Conservation (phyloP, 441 rosid species). For the Erodium texanum region DNA sequence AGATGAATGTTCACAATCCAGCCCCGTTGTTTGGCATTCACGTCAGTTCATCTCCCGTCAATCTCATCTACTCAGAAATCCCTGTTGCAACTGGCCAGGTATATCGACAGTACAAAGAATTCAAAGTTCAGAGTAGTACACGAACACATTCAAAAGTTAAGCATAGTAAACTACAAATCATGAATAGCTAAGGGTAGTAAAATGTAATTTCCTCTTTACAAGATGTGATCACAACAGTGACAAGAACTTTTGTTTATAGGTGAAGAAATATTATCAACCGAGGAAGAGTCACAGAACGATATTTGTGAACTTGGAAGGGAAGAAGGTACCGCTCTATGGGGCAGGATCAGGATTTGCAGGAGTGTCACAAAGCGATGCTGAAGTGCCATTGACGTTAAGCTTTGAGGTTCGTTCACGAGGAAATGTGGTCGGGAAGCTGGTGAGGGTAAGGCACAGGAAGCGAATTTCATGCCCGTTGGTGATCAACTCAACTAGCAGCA, state of each 20-base stretch:
- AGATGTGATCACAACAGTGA: no score
- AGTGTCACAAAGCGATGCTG: constrained; percentile 35
- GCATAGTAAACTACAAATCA: no score
- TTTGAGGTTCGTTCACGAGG: constrained; percentile 66
- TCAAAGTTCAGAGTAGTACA: no score
- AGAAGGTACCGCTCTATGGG: constrained; percentile 79
- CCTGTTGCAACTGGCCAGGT: constrained; percentile 76
- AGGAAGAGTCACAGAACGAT: constrained; percentile 65
- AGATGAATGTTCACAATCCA: constrained; percentile 59
- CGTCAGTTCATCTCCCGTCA: constrained; percentile 58
- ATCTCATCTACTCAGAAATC: constrained; percentile 59
- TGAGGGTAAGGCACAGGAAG: constrained; percentile 58
- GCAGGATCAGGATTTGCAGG: constrained; percentile 62
- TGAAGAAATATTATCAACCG: constrained; percentile 81
- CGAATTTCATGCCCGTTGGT: constrained; percentile 48
- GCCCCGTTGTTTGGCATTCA: constrained; percentile 83
- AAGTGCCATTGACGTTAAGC: constrained; percentile 45
- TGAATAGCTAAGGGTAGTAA: no score
- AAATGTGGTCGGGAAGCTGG: constrained; percentile 77
- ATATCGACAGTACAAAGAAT: no score
- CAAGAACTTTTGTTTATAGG: constrained; percentile 23
- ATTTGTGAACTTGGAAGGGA: constrained; percentile 47
- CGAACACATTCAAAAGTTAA: no score
- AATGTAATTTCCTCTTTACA: no score
- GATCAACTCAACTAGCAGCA: constrained; percentile 40